Evolutionary conservation across 192 early-diverging fungal species (phyloP), one percentile per base, ranked within the genome.

Genomic region (Podochytrium sp.): DNA sequence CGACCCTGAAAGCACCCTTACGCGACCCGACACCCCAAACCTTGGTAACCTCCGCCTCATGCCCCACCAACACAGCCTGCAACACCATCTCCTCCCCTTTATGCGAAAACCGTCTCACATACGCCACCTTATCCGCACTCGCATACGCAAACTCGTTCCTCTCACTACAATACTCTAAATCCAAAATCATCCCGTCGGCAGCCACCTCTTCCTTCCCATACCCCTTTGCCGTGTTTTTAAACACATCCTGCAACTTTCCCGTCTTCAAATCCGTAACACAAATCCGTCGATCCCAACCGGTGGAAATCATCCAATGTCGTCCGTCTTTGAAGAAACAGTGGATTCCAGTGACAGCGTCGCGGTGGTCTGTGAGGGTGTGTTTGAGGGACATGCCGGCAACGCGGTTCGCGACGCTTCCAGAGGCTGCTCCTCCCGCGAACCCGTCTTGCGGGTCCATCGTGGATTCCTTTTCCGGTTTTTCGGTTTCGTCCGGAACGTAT

Each of bases 1-100:
- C n/a, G n/a, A n/a, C n/a, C n/a, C n/a, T n/a, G n/a, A n/a, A n/a
- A 62, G 3, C 10, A 73, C 3, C 16, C 23, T 20, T 12, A 6
- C 23, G 25, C 1, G 14, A 25, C n/a, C 12, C 2, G 7, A 49
- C 12, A 32, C 40, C 23, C 20, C 59, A 27, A 71, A 85, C 84
- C 73, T 83, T 80, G 12, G 80, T 86, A 29, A 89, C 87, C 73
- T 89, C 87, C 23, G 85, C 87, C 68, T 89, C 87, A 66, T 89
- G 87, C 0, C 87, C 87, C 43, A 88, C 80, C 39, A 89, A 56
- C 4, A 89, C 84, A 25, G 80, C 85, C 49, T 70, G 61, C 27
- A 89, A 62, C 30, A 71, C 35, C 87, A 89, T 89, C 49, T 88
- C 84, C 30, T 70, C 71, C 2, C 84, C 87, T 57, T 77, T 83